These are phyloP conservation scores for Bruguiera gymnorhiza DNA, from an alignment of 345 rosid species.

Conservation along the genomic window DNA sequence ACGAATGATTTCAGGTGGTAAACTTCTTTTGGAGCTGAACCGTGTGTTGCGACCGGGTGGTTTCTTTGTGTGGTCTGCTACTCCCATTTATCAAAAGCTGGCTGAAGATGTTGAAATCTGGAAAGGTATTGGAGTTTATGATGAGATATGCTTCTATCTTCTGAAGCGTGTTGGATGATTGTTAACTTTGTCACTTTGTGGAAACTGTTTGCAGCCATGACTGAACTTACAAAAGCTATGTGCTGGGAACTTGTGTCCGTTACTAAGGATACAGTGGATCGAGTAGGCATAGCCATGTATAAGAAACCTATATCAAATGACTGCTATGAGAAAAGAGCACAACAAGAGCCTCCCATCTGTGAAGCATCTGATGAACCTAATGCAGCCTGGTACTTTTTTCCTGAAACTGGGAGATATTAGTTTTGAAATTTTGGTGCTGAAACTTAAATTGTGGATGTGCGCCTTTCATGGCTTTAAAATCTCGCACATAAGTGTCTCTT, in stretches of 20 bases:
- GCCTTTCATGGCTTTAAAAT: background rate
- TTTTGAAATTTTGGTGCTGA: background rate
- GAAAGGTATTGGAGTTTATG: slow-evolving; percentile 52
- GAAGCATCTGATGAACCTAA: slow-evolving; percentile 76
- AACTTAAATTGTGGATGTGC: background rate
- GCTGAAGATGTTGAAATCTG: slow-evolving; percentile 81
- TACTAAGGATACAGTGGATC: slow-evolving; percentile 61
- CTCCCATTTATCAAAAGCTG: slow-evolving; percentile 86
- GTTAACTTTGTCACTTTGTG: slow-evolving; percentile 21
- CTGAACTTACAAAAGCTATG: slow-evolving; percentile 63
- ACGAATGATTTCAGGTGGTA: slow-evolving; percentile 53
- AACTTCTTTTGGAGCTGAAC: slow-evolving; percentile 87
- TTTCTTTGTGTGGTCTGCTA: slow-evolving; percentile 94
- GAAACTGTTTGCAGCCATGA: slow-evolving; percentile 67
- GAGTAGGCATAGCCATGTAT: slow-evolving; percentile 75
- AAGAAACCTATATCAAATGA: slow-evolving; percentile 79
- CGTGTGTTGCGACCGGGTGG: slow-evolving; percentile 84
- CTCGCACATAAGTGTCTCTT: background rate
- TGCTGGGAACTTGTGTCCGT: slow-evolving; percentile 88
- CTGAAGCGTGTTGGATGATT: slow-evolving; percentile 15
- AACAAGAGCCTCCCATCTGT: slow-evolving; percentile 73
- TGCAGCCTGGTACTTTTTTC: slow-evolving; percentile 74
- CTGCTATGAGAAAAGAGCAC: slow-evolving; percentile 71
- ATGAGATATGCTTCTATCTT: slow-evolving; percentile 5
- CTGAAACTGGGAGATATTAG: background rate